Evolutionary conservation across 495 filamentous ascomycete genomes (phyloP), one percentile per base, ranked within the genome.

Genomic region (Cercophora scortea): DNA sequence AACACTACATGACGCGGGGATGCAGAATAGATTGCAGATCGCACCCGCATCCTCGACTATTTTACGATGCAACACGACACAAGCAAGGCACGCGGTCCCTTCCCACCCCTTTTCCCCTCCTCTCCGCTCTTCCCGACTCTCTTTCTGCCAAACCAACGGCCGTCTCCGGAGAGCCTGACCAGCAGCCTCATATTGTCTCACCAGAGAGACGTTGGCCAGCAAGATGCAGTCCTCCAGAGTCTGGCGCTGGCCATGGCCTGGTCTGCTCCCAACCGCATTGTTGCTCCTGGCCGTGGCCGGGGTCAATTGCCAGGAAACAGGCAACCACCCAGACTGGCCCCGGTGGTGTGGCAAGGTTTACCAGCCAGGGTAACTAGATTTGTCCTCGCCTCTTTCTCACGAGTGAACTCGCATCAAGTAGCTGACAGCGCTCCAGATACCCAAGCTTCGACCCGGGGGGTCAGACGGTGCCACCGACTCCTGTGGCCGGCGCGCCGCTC

Each of bases 281-380:
- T 42, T 58, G 42, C 32, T 38, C 16, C 41, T 46, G 16, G 47
- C 47, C 42, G 35, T 36, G 8, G 8, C 35, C 34, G 35, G 34
- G 10, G 43, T 40, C 41, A 41, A 25, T 36, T 39, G 50, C 35
- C 62, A 67, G 47, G 10, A 45, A 11, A 74, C 71, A 0, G 72
- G 73, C 0, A 54, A 70, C 11, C 64, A 77, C 49, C 54, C 67
- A 7, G 73, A 73, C 32, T 73, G 71, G 72, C 72, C 71, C 16
- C 61, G 73, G 34, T 83, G 79, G 80, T 83, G 80, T 54, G 80
- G 80, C 6, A 83, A 82, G 54, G 79, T 79, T 0, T 83, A 83
- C 57, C 51, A 72, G 42, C 44, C 73, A 8, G 75, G 71, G 65
- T 81, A 44, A 54, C 66, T 50, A 1, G 16, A 12, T 36, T 42